Percentiles rank a stretch among this genome's conserved stretches.
Conservation (phyloP, 768 basidiomycete genomes). For the Imleria badia region DNA sequence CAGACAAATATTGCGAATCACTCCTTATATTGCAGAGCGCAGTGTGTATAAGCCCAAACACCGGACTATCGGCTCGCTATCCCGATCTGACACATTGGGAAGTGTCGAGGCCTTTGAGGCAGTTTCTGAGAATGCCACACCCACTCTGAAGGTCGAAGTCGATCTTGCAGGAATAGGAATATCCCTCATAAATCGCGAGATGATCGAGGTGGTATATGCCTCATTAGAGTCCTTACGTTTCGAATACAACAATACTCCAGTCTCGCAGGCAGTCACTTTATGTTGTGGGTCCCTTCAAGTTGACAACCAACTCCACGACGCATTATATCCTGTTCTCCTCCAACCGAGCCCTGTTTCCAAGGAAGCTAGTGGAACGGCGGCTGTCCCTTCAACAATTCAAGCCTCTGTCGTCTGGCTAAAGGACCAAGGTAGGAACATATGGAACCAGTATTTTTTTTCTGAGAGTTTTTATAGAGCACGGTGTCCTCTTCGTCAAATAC, state of each 20-base stretch:
- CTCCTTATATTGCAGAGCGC: constrained; percentile 78
- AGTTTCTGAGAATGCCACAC: constrained; percentile 67
- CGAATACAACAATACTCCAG: constrained; percentile 77
- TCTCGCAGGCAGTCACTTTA: constrained; percentile 78
- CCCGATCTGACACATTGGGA: constrained; percentile 68
- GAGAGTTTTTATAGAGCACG: constrained; percentile 65
- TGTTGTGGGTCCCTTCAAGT: constrained; percentile 88
- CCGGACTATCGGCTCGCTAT: constrained; percentile 43
- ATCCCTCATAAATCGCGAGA: constrained; percentile 83
- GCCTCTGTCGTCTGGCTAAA: constrained; percentile 87
- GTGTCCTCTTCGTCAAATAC: constrained; percentile 97
- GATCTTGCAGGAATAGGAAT: constrained; percentile 90
- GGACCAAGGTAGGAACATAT: constrained; percentile 67
- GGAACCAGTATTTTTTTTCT: background rate
- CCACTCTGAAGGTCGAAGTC: constrained; percentile 64
- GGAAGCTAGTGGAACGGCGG: constrained; percentile 70
- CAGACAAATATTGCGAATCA: constrained; percentile 82
- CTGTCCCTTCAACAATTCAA: constrained; percentile 81
- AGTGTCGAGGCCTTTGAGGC: constrained; percentile 82
- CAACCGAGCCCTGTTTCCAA: constrained; percentile 89
- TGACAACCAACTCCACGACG: constrained; percentile 98
- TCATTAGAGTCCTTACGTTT: constrained; percentile 77
- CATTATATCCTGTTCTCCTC: constrained; percentile 89
- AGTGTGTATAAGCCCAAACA: constrained; percentile 85
- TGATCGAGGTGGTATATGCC: constrained; percentile 89